Base-by-base conservation (phyloP, 2,329 filamentous ascomycete genomes). In the Colletotrichum lentis region DNA sequence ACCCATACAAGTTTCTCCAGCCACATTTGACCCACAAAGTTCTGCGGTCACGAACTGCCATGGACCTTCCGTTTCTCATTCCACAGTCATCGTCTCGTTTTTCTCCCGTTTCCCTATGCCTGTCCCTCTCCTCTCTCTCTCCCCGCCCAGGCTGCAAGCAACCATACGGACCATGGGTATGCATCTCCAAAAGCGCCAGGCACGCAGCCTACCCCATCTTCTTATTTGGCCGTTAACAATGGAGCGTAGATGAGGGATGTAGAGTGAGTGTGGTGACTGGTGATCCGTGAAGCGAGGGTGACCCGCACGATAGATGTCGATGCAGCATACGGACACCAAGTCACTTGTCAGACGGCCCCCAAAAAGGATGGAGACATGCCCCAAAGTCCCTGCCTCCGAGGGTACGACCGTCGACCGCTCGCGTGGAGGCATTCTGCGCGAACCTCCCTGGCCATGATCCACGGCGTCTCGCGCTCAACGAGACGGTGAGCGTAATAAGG, bases 1-100 rank as follows among this genome's bases (percentile, higher is more conserved):
- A 47, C 49, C 61, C 65, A 59, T 55, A 59, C 61, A 64, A 64
- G 41, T 56, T 49, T 54, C 62, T 43, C 52, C 56, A 67, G 47
- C 53, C 64, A 49, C 64, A 64, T 18, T 20, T 39, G 22, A 18
- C n/a, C 49, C 53, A 39, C n/a, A 39, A 31, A 27, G n/a, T 52
- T 43, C 27, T n/a, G n/a, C 22, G 44, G 27, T 62, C 54, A 24
- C 50, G 35, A 39, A 14, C 39, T 43, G 41, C 43, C n/a, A 18
- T 54, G 37, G 39, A 41, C 39, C 60, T 56, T 64, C 39, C 50
- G 60, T 41, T 37, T 35, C 49, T 59, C 54, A 54, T 64, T 39
- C 64, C 61, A 64, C 46, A 37, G 60, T 64, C 31, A 24, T 22
- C 53, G 52, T 50, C 50, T 66, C 24, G 56, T 62, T 20, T 35